These are phyloP conservation scores for Inga leiocalycina DNA, from an alignment of 306 rosid species.

Conservation along the genomic window DNA sequence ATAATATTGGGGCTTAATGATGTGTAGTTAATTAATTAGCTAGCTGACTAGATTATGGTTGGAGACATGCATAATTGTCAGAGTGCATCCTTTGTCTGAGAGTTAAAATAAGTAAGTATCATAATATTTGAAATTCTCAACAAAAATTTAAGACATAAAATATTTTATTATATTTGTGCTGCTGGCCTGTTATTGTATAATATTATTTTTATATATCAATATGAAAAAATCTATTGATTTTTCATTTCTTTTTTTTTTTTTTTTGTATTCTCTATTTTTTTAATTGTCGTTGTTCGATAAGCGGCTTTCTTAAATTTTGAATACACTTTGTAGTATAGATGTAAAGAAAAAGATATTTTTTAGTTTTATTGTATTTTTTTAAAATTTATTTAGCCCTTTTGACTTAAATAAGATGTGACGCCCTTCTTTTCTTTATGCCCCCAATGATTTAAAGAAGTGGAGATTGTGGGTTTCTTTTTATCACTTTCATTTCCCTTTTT, in stretches of 20 bases:
- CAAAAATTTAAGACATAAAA: background rate
- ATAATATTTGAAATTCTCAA: background rate
- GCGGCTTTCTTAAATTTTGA: background rate
- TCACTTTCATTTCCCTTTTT: background rate
- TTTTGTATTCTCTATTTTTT: background rate
- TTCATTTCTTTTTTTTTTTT: no score
- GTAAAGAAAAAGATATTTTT: background rate
- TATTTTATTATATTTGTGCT: background rate
- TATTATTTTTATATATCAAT: background rate
- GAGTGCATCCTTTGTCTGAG: conserved; percentile 41
- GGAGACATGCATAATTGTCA: conserved; percentile 30
- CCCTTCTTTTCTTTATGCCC: background rate
- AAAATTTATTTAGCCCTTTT: background rate
- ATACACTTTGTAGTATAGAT: background rate
- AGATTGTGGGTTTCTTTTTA: conserved; percentile 4
- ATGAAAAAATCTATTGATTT: background rate
- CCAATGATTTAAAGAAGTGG: background rate
- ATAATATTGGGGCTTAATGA: conserved; percentile 25
- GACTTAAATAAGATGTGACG: conserved; percentile 22
- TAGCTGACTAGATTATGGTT: background rate
- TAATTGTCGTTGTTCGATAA: background rate
- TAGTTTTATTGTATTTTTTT: background rate
- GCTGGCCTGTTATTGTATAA: background rate
- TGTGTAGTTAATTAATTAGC: background rate
- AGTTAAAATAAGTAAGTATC: conserved; percentile 18